These are phyloP conservation scores for Diaporthe nobilis DNA, from an alignment of 2,329 filamentous ascomycete species.

Conservation along the genomic window DNA sequence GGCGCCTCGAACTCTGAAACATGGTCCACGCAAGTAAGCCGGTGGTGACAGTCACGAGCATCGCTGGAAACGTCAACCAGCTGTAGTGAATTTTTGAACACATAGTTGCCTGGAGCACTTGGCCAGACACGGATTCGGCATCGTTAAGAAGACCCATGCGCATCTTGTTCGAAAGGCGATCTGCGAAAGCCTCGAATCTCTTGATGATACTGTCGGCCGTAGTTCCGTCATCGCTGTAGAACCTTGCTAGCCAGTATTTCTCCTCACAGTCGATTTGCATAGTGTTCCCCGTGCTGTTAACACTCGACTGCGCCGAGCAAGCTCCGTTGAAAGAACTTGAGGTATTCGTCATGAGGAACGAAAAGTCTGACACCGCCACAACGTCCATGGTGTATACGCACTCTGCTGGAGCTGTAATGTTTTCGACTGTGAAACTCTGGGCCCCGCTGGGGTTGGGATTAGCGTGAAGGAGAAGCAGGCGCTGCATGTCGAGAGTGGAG, in stretches of 20 bases:
- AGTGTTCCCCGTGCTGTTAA: too few species aligned
- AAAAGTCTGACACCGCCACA: too few species aligned
- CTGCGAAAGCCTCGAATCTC: background rate
- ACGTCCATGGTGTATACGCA: too few species aligned
- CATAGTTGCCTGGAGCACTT: background rate
- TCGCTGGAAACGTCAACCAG: background rate
- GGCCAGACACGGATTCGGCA: background rate
- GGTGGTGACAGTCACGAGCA: background rate
- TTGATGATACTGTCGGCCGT: background rate
- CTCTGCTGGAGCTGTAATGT: background rate
- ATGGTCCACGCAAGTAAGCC: background rate
- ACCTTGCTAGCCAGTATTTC: too few species aligned
- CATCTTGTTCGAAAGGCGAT: background rate
- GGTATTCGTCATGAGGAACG: too few species aligned
- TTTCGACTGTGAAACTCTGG: background rate
- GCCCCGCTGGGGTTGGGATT: background rate
- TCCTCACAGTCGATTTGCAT: too few species aligned
- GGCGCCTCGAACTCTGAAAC: background rate
- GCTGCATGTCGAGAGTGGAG: background rate
- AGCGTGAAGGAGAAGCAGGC: background rate
- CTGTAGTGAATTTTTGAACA: background rate
- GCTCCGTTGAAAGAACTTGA: too few species aligned
- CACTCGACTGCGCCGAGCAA: too few species aligned
- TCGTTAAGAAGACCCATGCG: background rate
- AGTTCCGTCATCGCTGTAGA: too few species aligned